Evolutionary conservation across 768 basidiomycete species (phyloP).

Genomic region (Termitomyces sp.): DNA sequence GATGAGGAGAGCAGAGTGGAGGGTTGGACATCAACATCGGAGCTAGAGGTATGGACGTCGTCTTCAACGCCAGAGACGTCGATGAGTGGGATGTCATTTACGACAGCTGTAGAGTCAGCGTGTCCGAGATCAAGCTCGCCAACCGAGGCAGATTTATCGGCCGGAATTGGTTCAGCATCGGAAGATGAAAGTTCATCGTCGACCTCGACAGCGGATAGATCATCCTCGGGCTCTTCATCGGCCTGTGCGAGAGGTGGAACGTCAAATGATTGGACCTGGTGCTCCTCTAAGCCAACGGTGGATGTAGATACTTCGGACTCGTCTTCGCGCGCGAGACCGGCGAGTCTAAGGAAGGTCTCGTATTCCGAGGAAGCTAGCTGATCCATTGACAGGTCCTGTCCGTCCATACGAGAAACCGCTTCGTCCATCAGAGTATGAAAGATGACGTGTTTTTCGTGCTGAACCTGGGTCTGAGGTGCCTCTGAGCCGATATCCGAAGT

Average conservation of each 20-base stretch:
- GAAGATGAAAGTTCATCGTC: neutral
- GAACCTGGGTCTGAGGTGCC: too few relatives aligned
- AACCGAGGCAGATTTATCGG: neutral
- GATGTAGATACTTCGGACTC: neutral
- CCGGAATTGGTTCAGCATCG: neutral
- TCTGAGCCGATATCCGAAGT: neutral
- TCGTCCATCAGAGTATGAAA: neutral
- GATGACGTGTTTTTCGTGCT: neutral
- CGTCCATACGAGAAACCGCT: neutral
- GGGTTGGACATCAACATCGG: too few relatives aligned
- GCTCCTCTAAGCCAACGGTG: neutral
- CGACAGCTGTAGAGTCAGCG: too few relatives aligned
- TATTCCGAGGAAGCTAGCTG: neutral
- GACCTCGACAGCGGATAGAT: neutral
- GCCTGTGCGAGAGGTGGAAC: neutral
- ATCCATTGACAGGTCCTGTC: neutral
- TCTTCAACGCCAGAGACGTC: too few relatives aligned
- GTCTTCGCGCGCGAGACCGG: neutral
- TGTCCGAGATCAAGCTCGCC: too few relatives aligned
- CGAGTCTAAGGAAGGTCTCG: neutral
- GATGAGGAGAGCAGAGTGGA: too few relatives aligned
- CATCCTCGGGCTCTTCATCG: neutral
- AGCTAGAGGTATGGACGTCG: too few relatives aligned
- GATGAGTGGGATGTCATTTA: too few relatives aligned
- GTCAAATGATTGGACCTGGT: neutral